These are phyloP conservation scores for Ricinus communis DNA, from an alignment of 345 rosid genomes.

Conservation along the genomic window DNA sequence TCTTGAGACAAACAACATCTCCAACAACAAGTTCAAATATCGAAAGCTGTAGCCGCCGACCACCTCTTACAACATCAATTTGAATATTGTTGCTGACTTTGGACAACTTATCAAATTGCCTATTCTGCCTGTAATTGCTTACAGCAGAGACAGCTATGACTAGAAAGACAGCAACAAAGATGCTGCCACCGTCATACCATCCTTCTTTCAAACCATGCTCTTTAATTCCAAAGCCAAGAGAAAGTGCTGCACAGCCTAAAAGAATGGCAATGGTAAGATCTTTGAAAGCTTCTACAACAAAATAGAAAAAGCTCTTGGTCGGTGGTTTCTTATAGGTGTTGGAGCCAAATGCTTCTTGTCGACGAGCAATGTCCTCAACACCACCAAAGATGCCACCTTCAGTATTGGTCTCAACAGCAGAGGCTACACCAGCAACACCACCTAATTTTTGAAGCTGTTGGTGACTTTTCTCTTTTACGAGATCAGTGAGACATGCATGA, in stretches of 20 bases:
- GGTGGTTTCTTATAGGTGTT: conserved; percentile 71
- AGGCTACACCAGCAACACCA: conserved; percentile 42
- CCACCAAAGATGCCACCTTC: conserved; percentile 38
- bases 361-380: conserved; percentile 23
- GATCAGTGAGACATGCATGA: conserved; percentile 29
- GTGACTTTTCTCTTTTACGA: conserved; percentile 45
- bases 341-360: conserved; percentile 55
- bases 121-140: conserved; percentile 20
- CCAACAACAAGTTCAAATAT: conserved; percentile 32
- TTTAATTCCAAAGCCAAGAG: conserved; percentile 33
- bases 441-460: conserved; percentile 34
- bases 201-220: conserved; percentile 27
- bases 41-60: conserved; percentile 15
- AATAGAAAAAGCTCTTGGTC: conserved; percentile 33
- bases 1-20: conserved; percentile 20
- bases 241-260: conserved; percentile 34
- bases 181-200: conserved; percentile 36
- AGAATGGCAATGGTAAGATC: conserved; percentile 34
- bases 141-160: conserved; percentile 28
- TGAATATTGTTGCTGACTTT: conserved; percentile 20
- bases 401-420: conserved; percentile 34
- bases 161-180: conserved; percentile 28
- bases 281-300: conserved; percentile 29
- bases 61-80: conserved; percentile 18
- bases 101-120: conserved; percentile 21